Evolutionary conservation across 2,329 filamentous ascomycete genomes (phyloP).

Genomic region (Venturia carpophila): DNA sequence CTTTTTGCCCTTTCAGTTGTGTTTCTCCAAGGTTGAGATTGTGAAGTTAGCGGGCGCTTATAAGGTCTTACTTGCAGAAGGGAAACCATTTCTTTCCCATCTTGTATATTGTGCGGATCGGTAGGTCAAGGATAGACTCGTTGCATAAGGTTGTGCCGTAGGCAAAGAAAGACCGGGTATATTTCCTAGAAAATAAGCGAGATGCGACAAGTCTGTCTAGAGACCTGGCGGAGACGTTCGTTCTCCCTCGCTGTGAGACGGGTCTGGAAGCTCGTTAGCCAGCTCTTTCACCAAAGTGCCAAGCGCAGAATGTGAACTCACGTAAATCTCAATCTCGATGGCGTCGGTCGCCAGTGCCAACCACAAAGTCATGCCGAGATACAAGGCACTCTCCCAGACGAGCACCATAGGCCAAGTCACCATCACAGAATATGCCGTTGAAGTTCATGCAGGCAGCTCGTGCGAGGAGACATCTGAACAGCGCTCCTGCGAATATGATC

Average conservation of each 20-base stretch:
- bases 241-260: slow-evolving; percentile 3
- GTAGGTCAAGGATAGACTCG: too few species aligned
- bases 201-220: slow-evolving; percentile 6
- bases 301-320: not conserved
- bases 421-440: slow-evolving; percentile 22
- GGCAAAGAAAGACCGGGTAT: too few species aligned
- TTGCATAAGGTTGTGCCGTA: too few species aligned
- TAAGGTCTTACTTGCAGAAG: too few species aligned
- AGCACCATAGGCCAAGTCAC: slow-evolving; percentile 22
- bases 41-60: too few species aligned
- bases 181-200: too few species aligned
- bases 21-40: too few species aligned
- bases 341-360: not conserved
- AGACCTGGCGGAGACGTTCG: slow-evolving; percentile 8
- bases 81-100: too few species aligned
- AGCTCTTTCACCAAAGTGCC: not conserved
- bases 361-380: not conserved
- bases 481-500: slow-evolving; percentile 35
- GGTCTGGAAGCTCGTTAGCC: not conserved
- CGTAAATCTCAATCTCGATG: slow-evolving; percentile 10
- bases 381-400: not conserved
- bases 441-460: slow-evolving; percentile 45
- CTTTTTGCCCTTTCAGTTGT: too few species aligned
- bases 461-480: slow-evolving; percentile 43
- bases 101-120: too few species aligned